Evolutionary conservation across 805 yeast species (phyloP).

Genomic region (Spathaspora boniae): DNA sequence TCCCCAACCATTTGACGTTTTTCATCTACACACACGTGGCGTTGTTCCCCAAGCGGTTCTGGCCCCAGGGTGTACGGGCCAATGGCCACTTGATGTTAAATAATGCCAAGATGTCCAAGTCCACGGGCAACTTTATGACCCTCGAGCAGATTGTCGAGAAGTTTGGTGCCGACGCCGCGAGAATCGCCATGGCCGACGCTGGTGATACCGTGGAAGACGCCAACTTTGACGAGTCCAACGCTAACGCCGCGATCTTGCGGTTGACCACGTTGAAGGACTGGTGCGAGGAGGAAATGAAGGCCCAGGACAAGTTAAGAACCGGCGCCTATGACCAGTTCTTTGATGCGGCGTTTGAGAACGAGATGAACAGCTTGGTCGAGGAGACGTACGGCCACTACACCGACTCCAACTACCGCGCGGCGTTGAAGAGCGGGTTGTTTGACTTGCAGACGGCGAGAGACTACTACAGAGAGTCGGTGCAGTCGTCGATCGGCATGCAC

Average conservation of each 20-base stretch:
- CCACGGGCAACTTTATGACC: constrained; percentile 96
- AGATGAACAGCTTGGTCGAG: constrained; percentile 79
- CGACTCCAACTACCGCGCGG: constrained; percentile 77
- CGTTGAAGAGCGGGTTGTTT: constrained; percentile 85
- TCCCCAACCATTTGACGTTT: constrained; percentile 96
- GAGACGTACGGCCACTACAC: constrained; percentile 69
- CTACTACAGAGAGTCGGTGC: constrained; percentile 81
- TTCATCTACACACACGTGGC: constrained; percentile 92
- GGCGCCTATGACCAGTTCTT: constrained; percentile 61
- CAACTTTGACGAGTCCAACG: constrained; percentile 92
- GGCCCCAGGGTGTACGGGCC: constrained; percentile 94
- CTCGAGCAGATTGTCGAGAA: constrained; percentile 78
- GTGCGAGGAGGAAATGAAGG: constrained; percentile 74
- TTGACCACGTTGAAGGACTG: constrained; percentile 90
- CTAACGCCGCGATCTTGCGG: constrained; percentile 96
- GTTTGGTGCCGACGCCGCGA: constrained; percentile 95
- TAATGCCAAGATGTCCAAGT: constrained; percentile 96
- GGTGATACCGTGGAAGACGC: constrained; percentile 98
- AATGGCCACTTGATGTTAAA: constrained; percentile 95
- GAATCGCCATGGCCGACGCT: constrained; percentile 97
- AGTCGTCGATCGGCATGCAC: constrained; percentile 65
- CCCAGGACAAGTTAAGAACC: constrained; percentile 44
- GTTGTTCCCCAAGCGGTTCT: constrained; percentile 79
- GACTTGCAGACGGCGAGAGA: constrained; percentile 96
- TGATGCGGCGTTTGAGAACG: constrained; percentile 89